These are phyloP conservation scores for Dryas octopetala DNA, from an alignment of 306 rosid species.

Conservation along the genomic window DNA sequence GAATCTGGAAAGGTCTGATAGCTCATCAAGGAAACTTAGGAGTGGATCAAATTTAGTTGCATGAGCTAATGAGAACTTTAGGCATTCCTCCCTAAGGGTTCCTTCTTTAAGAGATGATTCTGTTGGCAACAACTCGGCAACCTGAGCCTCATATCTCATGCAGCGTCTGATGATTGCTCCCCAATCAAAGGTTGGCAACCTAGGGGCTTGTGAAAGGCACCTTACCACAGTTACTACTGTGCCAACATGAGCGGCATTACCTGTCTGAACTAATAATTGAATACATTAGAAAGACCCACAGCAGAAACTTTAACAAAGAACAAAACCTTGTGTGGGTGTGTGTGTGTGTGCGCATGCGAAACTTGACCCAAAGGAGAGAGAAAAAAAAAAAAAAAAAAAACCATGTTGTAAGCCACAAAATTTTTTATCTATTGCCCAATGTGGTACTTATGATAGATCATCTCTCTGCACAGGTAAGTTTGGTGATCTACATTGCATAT, in stretches of 20 bases:
- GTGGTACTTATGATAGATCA: background rate
- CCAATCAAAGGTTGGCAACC: conserved; percentile 90
- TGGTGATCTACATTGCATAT: background rate
- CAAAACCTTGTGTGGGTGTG: background rate
- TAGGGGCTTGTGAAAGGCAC: conserved; percentile 92
- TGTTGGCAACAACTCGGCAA: conserved; percentile 31
- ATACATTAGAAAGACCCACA: conserved; percentile 28
- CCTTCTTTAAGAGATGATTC: conserved; percentile 51
- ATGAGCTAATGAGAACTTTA: conserved; percentile 74
- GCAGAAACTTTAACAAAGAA: background rate
- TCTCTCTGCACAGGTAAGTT: background rate
- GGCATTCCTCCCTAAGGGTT: conserved; percentile 68
- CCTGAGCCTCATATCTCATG: conserved; percentile 75
- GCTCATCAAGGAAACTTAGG: conserved; percentile 83
- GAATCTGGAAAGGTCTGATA: conserved; percentile 71
- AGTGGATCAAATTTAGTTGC: conserved; percentile 80
- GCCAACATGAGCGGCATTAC: conserved; percentile 33
- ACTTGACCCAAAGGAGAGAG: background rate
- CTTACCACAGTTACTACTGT: conserved; percentile 52
- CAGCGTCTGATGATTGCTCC: conserved; percentile 78
- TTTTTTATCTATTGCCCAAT: background rate
- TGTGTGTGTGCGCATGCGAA: background rate
- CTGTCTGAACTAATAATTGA: conserved; percentile 45
- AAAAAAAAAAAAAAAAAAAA: background rate
- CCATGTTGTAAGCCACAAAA: background rate